A percentile compares a stretch with the other conserved stretches of the same genome.
Conservation (phyloP, 768 basidiomycete genomes). For the Jaapia argillacea region DNA sequence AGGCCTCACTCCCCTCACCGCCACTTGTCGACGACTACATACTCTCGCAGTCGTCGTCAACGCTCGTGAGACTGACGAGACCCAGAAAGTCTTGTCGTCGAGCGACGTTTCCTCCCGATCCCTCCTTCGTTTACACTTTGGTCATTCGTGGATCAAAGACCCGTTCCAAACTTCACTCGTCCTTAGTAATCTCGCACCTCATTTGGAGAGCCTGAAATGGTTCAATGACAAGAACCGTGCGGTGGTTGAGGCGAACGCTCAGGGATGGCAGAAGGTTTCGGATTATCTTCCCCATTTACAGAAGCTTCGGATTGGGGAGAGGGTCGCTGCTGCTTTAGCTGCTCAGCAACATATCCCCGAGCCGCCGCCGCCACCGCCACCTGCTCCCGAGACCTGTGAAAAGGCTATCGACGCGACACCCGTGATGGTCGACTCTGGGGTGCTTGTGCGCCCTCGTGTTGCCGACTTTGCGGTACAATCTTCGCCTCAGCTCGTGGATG, state of each 20-base stretch:
- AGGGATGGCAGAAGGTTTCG: slow-evolving; percentile 57
- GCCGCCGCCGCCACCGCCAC: slow-evolving; percentile 7
- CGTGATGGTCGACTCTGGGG: slow-evolving; percentile 26
- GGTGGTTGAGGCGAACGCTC: slow-evolving; percentile 55
- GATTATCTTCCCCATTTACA: slow-evolving; percentile 71
- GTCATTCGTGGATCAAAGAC: slow-evolving; percentile 65
- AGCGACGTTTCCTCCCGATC: slow-evolving; percentile 49
- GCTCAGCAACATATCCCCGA: slow-evolving; percentile 13
- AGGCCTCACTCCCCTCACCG: slow-evolving; percentile 47
- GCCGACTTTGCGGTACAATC: slow-evolving; percentile 27
- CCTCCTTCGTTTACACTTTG: slow-evolving; percentile 61
- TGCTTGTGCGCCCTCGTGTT: slow-evolving; percentile 29
- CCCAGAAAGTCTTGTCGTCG: slow-evolving; percentile 34
- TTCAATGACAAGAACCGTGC: slow-evolving; percentile 76
- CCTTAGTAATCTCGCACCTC: slow-evolving; percentile 70
- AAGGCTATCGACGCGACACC: slow-evolving; percentile 46
- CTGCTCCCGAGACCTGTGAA: slow-evolving; percentile 21
- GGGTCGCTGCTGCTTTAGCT: slow-evolving; percentile 17
- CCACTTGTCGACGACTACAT: slow-evolving; percentile 49
- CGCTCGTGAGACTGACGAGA: slow-evolving; percentile 34
- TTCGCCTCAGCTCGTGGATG: slow-evolving; percentile 24
- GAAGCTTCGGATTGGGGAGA: slow-evolving; percentile 51
- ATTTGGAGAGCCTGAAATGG: slow-evolving; percentile 60
- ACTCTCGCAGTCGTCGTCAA: slow-evolving; percentile 59
- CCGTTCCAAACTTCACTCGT: slow-evolving; percentile 62